phyloP scores from a whole-genome alignment of 345 rosid species.

The Noccaea caerulescens region DNA sequence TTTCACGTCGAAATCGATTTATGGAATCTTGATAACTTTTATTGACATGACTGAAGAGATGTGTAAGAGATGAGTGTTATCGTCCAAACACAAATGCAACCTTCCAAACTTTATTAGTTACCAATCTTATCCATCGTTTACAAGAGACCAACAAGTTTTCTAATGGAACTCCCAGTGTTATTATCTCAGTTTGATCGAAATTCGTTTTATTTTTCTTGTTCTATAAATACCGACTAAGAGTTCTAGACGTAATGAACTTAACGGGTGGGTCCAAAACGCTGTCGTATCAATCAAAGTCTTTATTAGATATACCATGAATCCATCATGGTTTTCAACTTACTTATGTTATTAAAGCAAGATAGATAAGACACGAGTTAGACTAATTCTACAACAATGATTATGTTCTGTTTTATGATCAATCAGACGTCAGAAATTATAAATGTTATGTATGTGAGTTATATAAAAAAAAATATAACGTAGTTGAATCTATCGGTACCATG shows the following conservation, averaged over 20 bases:
- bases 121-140: conserved; percentile 44
- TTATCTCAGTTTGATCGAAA: conserved; percentile 34
- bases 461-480: background rate
- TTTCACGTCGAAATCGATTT: conserved; percentile 36
- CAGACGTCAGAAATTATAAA: conserved; percentile 28
- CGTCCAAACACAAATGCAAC: conserved; percentile 41
- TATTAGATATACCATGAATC: conserved; percentile 24
- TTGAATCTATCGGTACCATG: conserved; percentile 11
- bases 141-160: conserved; percentile 30
- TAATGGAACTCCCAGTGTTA: conserved; percentile 24
- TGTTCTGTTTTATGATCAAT: conserved; percentile 29
- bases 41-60: conserved; percentile 45
- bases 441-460: conserved; percentile 18
- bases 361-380: conserved; percentile 19
- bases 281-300: conserved; percentile 36
- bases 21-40: conserved; percentile 36
- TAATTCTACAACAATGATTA: conserved; percentile 23
- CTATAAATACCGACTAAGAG: conserved; percentile 39
- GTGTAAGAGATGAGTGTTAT: conserved; percentile 38
- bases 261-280: conserved; percentile 30
- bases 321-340: conserved; percentile 26
- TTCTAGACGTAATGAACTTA: conserved; percentile 43
- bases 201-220: conserved; percentile 31
- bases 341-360: background rate
- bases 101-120: conserved; percentile 44